A percentile compares a stretch with the other conserved stretches of the same genome.
These are phyloP conservation scores for Fusarium sp. DNA, from an alignment of 2,329 filamentous ascomycete species.

Conservation along the genomic window DNA sequence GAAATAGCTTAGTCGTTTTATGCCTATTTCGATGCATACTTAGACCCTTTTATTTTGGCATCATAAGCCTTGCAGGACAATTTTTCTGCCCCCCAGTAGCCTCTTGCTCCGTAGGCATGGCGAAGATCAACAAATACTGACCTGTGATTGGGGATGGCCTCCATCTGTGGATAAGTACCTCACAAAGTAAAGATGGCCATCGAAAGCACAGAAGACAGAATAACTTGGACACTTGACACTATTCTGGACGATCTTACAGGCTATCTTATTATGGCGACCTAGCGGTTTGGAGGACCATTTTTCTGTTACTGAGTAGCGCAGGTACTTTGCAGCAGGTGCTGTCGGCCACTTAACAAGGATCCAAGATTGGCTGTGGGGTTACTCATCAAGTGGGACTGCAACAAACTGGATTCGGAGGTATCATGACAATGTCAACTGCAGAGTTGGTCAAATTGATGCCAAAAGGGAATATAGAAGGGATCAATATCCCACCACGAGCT, in stretches of 20 bases:
- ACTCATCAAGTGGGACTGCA: conserved; percentile 19
- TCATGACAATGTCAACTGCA: not conserved
- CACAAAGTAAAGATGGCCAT: conserved; percentile 1
- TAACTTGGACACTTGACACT: not conserved
- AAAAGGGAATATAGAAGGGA: not conserved
- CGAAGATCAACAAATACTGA: conserved; percentile 25
- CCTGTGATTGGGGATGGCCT: conserved; percentile 38
- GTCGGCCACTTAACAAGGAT: conserved; percentile 27
- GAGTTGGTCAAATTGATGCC: not conserved
- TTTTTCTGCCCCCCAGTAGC: not conserved
- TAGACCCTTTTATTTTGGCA: not conserved
- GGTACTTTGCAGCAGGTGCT: not conserved
- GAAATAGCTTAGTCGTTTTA: not conserved
- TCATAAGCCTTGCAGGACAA: not conserved
- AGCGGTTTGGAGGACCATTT: not conserved
- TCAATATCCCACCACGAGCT: not conserved
- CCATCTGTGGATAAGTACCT: conserved; percentile 30
- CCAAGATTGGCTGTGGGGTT: conserved; percentile 34
- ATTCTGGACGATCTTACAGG: not conserved
- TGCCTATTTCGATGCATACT: not conserved
- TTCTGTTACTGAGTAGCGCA: not conserved
- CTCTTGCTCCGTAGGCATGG: conserved; percentile 20
- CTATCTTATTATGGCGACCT: not conserved
- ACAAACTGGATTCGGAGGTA: not conserved
- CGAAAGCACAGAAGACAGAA: not conserved